Conservation (phyloP, 306 rosid species). For the Vigna reflexopilosa region DNA sequence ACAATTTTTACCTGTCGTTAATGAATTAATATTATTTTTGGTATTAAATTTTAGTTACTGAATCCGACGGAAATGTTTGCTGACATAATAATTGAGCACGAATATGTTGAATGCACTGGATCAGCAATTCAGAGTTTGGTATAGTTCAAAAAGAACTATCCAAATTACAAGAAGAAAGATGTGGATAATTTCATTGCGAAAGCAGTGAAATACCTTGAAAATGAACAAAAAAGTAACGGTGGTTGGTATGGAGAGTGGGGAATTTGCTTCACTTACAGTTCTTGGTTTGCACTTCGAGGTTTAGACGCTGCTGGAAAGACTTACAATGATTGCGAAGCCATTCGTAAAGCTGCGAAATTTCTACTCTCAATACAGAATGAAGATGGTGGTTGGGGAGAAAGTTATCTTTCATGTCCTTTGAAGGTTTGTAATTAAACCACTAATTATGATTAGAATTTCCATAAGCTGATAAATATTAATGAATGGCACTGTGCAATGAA, state of each 20-base stretch:
- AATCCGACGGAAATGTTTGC: slow-evolving; percentile 47
- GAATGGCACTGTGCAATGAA: neutral
- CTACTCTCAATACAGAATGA: slow-evolving; percentile 52
- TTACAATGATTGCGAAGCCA: slow-evolving; percentile 43
- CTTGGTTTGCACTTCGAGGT: slow-evolving; percentile 62
- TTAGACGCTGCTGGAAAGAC: slow-evolving; percentile 55
- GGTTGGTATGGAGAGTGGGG: slow-evolving; percentile 57
- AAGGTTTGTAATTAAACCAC: slow-evolving; percentile 29
- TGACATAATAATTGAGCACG: slow-evolving; percentile 44
- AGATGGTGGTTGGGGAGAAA: slow-evolving; percentile 75
- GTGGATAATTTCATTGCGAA: slow-evolving; percentile 30
- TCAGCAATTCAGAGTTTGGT: slow-evolving; percentile 46
- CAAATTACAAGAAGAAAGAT: slow-evolving; percentile 43
- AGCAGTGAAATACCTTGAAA: slow-evolving; percentile 37
- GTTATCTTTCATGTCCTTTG: slow-evolving; percentile 55
- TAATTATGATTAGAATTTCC: neutral
- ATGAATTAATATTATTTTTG: no score
- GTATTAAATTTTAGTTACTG: slow-evolving; percentile 16
- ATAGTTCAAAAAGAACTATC: slow-evolving; percentile 41
- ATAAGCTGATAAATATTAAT: neutral
- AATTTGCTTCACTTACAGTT: slow-evolving; percentile 55
- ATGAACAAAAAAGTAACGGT: slow-evolving; percentile 41
- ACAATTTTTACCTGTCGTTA: no score
- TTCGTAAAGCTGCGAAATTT: slow-evolving; percentile 53
- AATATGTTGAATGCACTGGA: slow-evolving; percentile 53